Conservation (phyloP, 768 basidiomycete genomes). For the Ramaria rubella region DNA sequence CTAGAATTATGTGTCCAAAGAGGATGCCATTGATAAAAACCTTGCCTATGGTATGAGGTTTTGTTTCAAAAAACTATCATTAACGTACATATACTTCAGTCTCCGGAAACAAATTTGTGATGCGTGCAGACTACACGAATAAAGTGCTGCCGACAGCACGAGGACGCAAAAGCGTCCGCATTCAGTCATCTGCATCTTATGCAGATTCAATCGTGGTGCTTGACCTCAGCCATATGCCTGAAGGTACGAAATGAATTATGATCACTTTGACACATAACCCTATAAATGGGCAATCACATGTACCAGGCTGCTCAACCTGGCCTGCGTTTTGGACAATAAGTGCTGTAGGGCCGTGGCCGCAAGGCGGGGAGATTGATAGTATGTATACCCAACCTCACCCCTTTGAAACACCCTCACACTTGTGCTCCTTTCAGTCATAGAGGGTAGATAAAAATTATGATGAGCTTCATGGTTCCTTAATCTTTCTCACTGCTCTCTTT, state of each 20-base stretch:
- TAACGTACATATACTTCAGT: not conserved
- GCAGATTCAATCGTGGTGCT: slow-evolving; percentile 43
- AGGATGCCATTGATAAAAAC: slow-evolving; percentile 35
- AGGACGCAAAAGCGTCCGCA: slow-evolving; percentile 55
- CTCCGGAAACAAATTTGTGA: slow-evolving; percentile 40
- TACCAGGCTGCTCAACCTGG: slow-evolving; percentile 38
- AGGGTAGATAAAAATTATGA: slow-evolving; percentile 31
- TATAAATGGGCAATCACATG: not conserved
- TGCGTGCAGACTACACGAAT: slow-evolving; percentile 45
- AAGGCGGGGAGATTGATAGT: slow-evolving; percentile 41
- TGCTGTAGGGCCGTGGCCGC: slow-evolving; percentile 17
- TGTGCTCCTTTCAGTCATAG: slow-evolving; percentile 34
- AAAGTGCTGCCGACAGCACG: slow-evolving; percentile 31
- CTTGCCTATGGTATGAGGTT: slow-evolving; percentile 40
- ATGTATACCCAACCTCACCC: slow-evolving; percentile 27
- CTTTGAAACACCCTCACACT: not conserved
- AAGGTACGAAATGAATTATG: too few relatives aligned
- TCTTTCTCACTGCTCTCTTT: not conserved
- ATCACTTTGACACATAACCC: too few relatives aligned
- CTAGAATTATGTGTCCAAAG: slow-evolving; percentile 42
- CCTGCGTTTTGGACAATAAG: slow-evolving; percentile 60
- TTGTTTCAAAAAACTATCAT: not conserved
- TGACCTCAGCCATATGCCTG: slow-evolving; percentile 54
- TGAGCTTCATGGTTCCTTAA: not conserved
- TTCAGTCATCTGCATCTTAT: slow-evolving; percentile 40